These are phyloP conservation scores for Coniochaeta sp. DNA, from an alignment of 2,329 filamentous ascomycete genomes.

Conservation along the genomic window DNA sequence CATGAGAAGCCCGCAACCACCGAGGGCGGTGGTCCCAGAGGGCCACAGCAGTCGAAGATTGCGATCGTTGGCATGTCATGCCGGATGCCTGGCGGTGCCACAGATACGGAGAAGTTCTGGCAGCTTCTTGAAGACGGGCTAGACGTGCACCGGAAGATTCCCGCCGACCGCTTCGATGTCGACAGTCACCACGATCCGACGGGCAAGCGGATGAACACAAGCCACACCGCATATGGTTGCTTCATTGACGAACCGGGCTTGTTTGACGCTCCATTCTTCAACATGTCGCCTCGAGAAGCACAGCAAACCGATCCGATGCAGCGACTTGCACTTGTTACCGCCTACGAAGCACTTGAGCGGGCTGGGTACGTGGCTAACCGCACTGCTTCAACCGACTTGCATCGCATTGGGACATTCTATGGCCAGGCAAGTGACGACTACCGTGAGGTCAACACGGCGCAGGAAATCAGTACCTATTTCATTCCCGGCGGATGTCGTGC, in stretches of 20 bases:
- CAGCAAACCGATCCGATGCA: conserved; percentile 71
- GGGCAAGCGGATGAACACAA: conserved; percentile 39
- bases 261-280: conserved; percentile 75
- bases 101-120: conserved; percentile 57
- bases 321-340: conserved; percentile 63
- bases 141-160: conserved; percentile 58
- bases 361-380: conserved; percentile 62
- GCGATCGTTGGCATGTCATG: conserved; percentile 64
- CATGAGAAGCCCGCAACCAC: conserved; percentile 6
- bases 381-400: conserved; percentile 54
- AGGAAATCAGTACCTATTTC: conserved; percentile 54
- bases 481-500: conserved; percentile 43
- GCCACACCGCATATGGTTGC: conserved; percentile 49
- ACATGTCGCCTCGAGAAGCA: conserved; percentile 74
- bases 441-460: conserved; percentile 65
- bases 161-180: conserved; percentile 59
- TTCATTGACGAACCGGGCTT: conserved; percentile 63
- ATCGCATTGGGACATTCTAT: conserved; percentile 65
- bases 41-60: conserved; percentile 26
- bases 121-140: conserved; percentile 59
- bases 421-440: conserved; percentile 74
- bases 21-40: background rate
- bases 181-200: conserved; percentile 60
- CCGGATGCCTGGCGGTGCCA: conserved; percentile 51
- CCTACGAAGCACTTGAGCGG: conserved; percentile 76